These are phyloP conservation scores for Brassica balearica DNA, from an alignment of 441 rosid genomes.

Conservation along the genomic window DNA sequence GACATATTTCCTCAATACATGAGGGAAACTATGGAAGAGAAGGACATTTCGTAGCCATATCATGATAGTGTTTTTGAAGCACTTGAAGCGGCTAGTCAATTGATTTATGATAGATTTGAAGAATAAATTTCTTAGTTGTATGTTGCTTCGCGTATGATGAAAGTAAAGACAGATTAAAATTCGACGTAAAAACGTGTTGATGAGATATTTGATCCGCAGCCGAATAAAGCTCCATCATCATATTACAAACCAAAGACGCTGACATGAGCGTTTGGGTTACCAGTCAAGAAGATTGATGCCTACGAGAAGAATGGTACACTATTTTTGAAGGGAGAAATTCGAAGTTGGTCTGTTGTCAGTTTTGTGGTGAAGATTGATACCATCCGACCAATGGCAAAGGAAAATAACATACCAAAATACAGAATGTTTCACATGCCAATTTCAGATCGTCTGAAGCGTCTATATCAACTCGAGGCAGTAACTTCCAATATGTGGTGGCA, in stretches of 20 bases:
- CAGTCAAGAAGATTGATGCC: not conserved
- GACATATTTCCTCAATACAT: not conserved
- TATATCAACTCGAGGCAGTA: not conserved
- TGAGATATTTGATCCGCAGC: not conserved
- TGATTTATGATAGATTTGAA: not conserved
- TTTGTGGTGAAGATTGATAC: not conserved
- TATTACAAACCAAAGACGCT: constrained; percentile 5
- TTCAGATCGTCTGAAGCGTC: not conserved
- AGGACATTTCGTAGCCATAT: not conserved
- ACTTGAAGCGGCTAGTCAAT: too few relatives aligned
- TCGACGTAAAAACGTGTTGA: too few relatives aligned
- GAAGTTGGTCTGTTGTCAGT: not conserved
- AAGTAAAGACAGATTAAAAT: too few relatives aligned
- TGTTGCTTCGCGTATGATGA: not conserved
- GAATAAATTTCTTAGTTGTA: not conserved
- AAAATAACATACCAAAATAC: not conserved
- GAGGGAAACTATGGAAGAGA: not conserved
- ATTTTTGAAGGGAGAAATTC: not conserved
- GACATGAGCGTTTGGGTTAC: not conserved
- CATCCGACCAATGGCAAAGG: not conserved
- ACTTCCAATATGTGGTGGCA: not conserved
- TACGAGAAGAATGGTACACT: constrained; percentile 14
- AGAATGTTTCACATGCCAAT: not conserved
- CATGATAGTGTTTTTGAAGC: not conserved
- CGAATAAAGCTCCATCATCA: not conserved